These are phyloP conservation scores for Colletotrichum cuscutae DNA, from an alignment of 2,329 filamentous ascomycete species.

Conservation along the genomic window DNA sequence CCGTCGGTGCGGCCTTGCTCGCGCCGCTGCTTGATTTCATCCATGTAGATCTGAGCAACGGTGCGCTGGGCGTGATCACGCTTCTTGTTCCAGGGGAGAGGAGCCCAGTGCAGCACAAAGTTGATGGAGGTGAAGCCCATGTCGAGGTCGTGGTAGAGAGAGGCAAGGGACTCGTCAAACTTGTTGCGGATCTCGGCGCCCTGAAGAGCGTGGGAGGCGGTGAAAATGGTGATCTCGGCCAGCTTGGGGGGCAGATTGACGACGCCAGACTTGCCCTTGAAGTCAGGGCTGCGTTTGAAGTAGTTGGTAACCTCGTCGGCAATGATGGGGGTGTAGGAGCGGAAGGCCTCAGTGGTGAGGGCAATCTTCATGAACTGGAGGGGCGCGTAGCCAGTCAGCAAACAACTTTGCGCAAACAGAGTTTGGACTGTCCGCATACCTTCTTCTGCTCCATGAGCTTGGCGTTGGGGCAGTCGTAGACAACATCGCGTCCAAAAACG, in stretches of 20 bases:
- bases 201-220: conserved; percentile 86
- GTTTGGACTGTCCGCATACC: conserved; percentile 57
- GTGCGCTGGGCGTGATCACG: conserved; percentile 84
- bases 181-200: conserved; percentile 83
- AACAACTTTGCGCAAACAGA: background rate
- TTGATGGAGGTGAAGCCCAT: conserved; percentile 92
- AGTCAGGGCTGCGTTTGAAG: conserved; percentile 72
- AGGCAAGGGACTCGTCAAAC: conserved; percentile 83
- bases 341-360: conserved; percentile 79
- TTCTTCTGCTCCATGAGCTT: conserved; percentile 98
- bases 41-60: conserved; percentile 83
- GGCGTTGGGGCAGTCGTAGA: conserved; percentile 90
- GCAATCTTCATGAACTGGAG: conserved; percentile 82
- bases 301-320: conserved; percentile 78
- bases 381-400: conserved; percentile 33
- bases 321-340: conserved; percentile 82
- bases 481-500: conserved; percentile 85
- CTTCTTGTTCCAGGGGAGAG: conserved; percentile 86
- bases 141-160: conserved; percentile 88
- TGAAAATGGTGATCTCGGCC: conserved; percentile 90
- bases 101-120: conserved; percentile 89
- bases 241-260: conserved; percentile 80
- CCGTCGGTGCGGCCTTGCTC: conserved; percentile 60
- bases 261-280: conserved; percentile 75
- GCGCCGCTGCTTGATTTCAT: conserved; percentile 81